These are phyloP conservation scores for Camelina sativa DNA, from an alignment of 345 rosid genomes.

Conservation along the genomic window DNA sequence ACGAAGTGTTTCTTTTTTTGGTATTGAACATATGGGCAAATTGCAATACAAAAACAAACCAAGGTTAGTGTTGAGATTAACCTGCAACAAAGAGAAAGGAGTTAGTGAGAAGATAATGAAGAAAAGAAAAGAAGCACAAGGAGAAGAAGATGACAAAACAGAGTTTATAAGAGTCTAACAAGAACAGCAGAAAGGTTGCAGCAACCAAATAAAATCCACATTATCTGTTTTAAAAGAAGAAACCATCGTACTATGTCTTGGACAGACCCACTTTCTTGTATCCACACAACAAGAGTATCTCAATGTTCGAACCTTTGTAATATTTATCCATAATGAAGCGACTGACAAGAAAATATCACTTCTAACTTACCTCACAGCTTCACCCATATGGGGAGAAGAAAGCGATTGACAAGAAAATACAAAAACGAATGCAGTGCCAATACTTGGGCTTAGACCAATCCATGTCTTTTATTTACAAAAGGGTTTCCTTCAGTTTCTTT, in stretches of 20 bases:
- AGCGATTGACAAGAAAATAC: background rate
- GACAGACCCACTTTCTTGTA: conserved; percentile 16
- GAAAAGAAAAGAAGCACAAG: too few species aligned
- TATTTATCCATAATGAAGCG: conserved; percentile 17
- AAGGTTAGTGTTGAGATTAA: too few species aligned
- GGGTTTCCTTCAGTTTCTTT: background rate
- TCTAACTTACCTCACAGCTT: too few species aligned
- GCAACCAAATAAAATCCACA: background rate
- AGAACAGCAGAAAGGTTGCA: conserved; percentile 25
- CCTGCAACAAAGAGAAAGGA: too few species aligned
- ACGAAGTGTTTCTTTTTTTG: too few species aligned
- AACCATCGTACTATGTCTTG: conserved; percentile 1
- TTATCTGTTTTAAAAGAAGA: background rate
- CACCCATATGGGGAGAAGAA: too few species aligned
- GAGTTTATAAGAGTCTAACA: background rate
- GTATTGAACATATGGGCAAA: too few species aligned
- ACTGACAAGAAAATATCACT: background rate
- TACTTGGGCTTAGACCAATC: conserved; percentile 22
- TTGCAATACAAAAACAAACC: too few species aligned
- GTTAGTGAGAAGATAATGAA: too few species aligned
- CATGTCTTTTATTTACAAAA: conserved; percentile 42
- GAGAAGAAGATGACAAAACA: too few species aligned
- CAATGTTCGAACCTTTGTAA: background rate
- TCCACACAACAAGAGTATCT: conserved; percentile 2
- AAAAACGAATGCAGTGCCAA: conserved; percentile 3